phyloP scores from a whole-genome alignment of 2,329 filamentous ascomycete genomes.

The Cladosporium cucumerinum region DNA sequence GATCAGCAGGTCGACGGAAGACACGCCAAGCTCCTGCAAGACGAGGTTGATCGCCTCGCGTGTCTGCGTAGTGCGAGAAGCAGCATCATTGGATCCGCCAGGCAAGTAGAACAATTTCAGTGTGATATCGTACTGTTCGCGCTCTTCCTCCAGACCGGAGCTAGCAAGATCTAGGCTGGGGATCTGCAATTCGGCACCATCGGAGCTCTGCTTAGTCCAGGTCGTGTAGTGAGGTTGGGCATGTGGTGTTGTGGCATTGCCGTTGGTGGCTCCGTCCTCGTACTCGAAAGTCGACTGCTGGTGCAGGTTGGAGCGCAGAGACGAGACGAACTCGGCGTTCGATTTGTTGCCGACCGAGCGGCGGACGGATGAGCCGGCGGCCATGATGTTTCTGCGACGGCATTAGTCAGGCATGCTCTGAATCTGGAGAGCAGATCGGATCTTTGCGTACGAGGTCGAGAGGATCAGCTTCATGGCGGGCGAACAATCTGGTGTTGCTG shows the following conservation, averaged over 20 bases:
- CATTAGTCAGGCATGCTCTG: conserved; percentile 4
- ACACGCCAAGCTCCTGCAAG: conserved; percentile 70
- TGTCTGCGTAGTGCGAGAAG: conserved; percentile 67
- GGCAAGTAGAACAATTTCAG: conserved; percentile 93
- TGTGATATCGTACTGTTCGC: conserved; percentile 85
- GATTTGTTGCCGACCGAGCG: conserved; percentile 76
- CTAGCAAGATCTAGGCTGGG: conserved; percentile 72
- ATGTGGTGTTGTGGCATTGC: conserved; percentile 18
- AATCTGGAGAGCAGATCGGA: conserved; percentile 17
- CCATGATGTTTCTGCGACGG: conserved; percentile 70
- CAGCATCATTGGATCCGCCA: conserved; percentile 40
- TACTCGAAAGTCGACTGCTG: conserved; percentile 24
- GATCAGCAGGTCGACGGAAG: conserved; percentile 80
- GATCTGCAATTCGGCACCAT: conserved; percentile 48
- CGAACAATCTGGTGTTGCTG: conserved; percentile 10
- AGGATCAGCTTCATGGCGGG: conserved; percentile 75
- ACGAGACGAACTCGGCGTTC: conserved; percentile 88
- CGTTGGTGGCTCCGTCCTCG: conserved; percentile 17
- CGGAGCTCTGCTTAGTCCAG: conserved; percentile 72
- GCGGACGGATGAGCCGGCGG: conserved; percentile 76
- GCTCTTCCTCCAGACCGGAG: conserved; percentile 73
- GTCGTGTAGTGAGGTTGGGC: conserved; percentile 40
- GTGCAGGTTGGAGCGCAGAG: conserved; percentile 75
- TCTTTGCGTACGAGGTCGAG: conserved; percentile 70
- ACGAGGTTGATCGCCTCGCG: conserved; percentile 77